phyloP scores from a whole-genome alignment of 129 eudicot genomes.

The Glebionis coronaria region DNA sequence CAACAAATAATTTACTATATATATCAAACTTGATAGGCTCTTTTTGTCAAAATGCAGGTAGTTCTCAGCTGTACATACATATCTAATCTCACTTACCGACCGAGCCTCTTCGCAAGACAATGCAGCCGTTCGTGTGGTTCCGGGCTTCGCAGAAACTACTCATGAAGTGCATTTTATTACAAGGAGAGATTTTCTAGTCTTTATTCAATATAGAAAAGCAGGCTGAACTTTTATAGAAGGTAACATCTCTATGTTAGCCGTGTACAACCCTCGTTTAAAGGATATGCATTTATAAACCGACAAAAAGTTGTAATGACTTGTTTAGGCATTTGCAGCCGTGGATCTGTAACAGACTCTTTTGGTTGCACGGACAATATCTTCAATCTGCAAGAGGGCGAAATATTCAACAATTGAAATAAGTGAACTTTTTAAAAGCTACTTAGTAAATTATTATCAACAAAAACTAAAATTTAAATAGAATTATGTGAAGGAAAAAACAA shows the following conservation, averaged over 20 bases:
- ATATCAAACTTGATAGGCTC: too few species aligned
- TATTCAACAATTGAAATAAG: not conserved
- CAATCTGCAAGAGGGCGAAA: slow-evolving; percentile 27
- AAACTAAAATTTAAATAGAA: not conserved
- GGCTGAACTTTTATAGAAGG: too few species aligned
- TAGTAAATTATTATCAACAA: not conserved
- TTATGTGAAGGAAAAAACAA: not conserved
- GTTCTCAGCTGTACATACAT: too few species aligned
- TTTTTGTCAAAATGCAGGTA: too few species aligned
- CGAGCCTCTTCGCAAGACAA: too few species aligned
- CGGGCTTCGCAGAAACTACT: not conserved
- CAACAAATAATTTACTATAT: not conserved
- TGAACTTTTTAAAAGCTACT: not conserved
- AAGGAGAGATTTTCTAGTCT: not conserved
- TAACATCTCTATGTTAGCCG: not conserved
- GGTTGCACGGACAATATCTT: slow-evolving; percentile 58
- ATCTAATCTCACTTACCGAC: too few species aligned
- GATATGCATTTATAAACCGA: not conserved
- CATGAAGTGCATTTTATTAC: not conserved
- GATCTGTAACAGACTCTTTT: slow-evolving; percentile 53
- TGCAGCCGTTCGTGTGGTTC: too few species aligned
- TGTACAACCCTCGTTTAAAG: slow-evolving; percentile 10
- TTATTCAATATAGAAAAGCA: not conserved
- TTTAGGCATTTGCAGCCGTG: slow-evolving; percentile 33
- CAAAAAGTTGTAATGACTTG: not conserved